These are phyloP conservation scores for Aspergillus affinis DNA, from an alignment of 495 filamentous ascomycete genomes.

Conservation along the genomic window DNA sequence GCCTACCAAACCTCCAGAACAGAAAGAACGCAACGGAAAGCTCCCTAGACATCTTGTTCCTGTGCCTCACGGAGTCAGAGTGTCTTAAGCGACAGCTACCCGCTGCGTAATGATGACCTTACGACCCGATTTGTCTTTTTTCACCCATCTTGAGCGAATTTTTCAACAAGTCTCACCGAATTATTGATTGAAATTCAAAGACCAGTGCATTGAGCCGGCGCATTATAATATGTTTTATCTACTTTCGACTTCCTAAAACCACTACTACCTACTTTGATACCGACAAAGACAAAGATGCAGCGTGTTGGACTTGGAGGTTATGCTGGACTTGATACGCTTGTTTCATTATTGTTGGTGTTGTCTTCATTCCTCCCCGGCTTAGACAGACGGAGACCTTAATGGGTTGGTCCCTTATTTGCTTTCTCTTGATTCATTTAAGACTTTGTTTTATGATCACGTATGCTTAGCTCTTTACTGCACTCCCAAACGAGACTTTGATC, in stretches of 20 bases:
- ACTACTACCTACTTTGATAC: not conserved
- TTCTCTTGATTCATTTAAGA: not conserved
- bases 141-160: not conserved
- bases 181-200: not conserved
- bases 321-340: not conserved
- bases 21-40: conserved; percentile 1
- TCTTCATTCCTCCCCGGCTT: not conserved
- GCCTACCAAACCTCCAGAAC: conserved; percentile 5
- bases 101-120: not conserved
- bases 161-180: not conserved
- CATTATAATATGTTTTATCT: not conserved
- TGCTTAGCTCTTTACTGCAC: not conserved
- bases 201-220: not conserved
- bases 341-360: not conserved
- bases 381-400: not conserved
- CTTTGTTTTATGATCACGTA: not conserved
- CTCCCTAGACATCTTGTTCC: conserved; percentile 6
- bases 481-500: not conserved
- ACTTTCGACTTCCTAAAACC: not conserved
- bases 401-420: not conserved
- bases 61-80: conserved; percentile 1
- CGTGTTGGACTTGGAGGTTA: not conserved
- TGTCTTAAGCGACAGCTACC: not conserved
- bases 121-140: not conserved
- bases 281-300: not conserved